A percentile compares a stretch with the other conserved stretches of the same genome.
phyloP scores from a whole-genome alignment of 192 early-diverging fungal species.

The Powellomyces hirtus region DNA sequence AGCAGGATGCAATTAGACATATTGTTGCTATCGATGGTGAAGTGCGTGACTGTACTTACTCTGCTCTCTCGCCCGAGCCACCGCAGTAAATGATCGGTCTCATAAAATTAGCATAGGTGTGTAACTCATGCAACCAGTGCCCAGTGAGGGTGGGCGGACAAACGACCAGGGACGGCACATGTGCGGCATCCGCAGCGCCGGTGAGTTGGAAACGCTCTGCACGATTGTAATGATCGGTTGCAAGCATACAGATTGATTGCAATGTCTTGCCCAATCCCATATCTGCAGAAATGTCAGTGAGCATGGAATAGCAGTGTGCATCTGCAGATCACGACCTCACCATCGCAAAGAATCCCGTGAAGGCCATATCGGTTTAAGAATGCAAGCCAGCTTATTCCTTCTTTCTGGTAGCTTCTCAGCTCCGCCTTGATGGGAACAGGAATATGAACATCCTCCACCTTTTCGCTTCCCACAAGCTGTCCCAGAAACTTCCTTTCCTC shows the following conservation, averaged over 20 bases:
- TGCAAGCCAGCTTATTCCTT: slow-evolving; percentile 97
- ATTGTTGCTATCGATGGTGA: too few relatives aligned
- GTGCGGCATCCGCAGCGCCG: slow-evolving; percentile 60
- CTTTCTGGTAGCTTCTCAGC: slow-evolving; percentile 94
- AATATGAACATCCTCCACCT: slow-evolving; percentile 82
- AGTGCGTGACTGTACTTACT: too few relatives aligned
- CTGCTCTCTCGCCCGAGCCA: slow-evolving; percentile 69
- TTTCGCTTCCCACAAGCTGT: slow-evolving; percentile 87
- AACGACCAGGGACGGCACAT: slow-evolving; percentile 85
- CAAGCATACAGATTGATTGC: slow-evolving; percentile 94
- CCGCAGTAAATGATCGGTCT: slow-evolving; percentile 86
- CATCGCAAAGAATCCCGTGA: slow-evolving; percentile 97
- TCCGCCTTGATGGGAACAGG: slow-evolving; percentile 91
- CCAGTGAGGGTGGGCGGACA: slow-evolving; percentile 94
- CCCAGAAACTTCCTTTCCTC: slow-evolving; percentile 92
- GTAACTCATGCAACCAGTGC: slow-evolving; percentile 96
- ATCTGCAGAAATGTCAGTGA: slow-evolving; percentile 48
- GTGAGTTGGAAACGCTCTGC: slow-evolving; percentile 52
- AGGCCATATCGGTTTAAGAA: slow-evolving; percentile 96
- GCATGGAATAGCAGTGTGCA: background rate
- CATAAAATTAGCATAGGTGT: slow-evolving; percentile 72
- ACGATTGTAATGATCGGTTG: slow-evolving; percentile 81
- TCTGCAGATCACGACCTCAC: slow-evolving; percentile 34
- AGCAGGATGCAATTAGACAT: too few relatives aligned
- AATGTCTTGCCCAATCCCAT: slow-evolving; percentile 99